Evolutionary conservation across 202 grass and related monocot genomes (phyloP).

Genomic region (Bolboschoenoplectus hybrid): DNA sequence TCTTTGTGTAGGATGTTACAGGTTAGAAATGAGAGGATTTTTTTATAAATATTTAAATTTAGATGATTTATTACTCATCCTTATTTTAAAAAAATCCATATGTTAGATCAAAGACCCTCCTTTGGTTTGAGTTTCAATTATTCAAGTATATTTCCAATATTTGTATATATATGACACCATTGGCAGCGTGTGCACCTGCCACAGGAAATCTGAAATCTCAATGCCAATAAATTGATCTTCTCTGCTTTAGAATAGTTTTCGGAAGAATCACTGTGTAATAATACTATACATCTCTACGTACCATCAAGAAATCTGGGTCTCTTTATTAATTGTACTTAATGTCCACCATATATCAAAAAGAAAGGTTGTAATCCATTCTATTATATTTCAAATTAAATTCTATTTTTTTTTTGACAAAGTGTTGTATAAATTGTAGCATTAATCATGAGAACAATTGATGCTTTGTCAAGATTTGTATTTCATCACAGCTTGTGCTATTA

Average conservation of each 20-base stretch:
- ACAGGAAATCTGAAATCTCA: not conserved
- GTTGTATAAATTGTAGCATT: not conserved
- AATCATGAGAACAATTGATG: not conserved
- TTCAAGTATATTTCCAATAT: not conserved
- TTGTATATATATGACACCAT: not conserved
- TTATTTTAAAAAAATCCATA: too few relatives aligned
- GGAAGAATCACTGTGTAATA: not conserved
- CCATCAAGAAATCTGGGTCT: not conserved
- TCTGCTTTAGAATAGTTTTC: constrained; percentile 6
- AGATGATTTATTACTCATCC: too few relatives aligned
- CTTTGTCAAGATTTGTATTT: not conserved
- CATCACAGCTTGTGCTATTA: not conserved
- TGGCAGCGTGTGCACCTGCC: not conserved
- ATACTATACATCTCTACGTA: not conserved
- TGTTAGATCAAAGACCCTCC: too few relatives aligned
- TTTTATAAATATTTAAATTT: too few relatives aligned
- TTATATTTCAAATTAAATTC: not conserved
- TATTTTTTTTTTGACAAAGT: not conserved
- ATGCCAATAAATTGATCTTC: not conserved
- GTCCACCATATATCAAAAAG: not conserved
- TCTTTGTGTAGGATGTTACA: too few relatives aligned
- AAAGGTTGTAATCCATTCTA: not conserved
- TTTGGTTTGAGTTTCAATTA: not conserved
- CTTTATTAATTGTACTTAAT: not conserved
- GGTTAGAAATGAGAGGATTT: too few relatives aligned